Evolutionary conservation across 2,329 filamentous ascomycete genomes (phyloP).

Genomic region (Harringtonia lauricola): DNA sequence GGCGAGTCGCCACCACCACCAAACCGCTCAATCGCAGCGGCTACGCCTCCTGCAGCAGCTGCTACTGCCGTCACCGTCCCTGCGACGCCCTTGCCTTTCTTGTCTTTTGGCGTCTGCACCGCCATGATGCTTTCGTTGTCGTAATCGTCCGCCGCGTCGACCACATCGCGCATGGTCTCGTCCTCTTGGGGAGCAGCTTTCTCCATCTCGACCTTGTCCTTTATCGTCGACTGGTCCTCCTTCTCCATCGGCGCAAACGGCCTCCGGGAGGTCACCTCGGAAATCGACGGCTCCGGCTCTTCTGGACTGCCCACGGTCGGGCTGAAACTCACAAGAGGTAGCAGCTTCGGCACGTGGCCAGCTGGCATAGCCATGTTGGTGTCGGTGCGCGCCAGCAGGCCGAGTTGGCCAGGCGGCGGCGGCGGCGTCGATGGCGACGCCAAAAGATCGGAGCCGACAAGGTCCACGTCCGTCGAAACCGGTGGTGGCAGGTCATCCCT

Average conservation of each 20-base stretch:
- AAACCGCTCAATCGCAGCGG: background rate
- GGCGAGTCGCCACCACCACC: background rate
- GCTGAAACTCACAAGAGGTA: conserved; percentile 15
- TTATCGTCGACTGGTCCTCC: background rate
- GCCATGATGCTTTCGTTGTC: too few relatives aligned
- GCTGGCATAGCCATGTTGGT: conserved; percentile 17
- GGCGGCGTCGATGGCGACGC: conserved; percentile 4
- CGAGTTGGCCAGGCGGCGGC: conserved; percentile 11
- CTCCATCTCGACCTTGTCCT: conserved; percentile 7
- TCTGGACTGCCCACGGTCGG: conserved; percentile 6
- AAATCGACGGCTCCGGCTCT: background rate
- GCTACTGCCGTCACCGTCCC: background rate
- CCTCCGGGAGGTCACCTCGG: background rate
- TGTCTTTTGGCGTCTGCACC: background rate
- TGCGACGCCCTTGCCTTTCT: conserved; percentile 1
- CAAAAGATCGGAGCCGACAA: background rate
- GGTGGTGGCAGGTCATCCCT: background rate
- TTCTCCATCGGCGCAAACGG: too few relatives aligned
- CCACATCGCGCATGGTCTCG: too few relatives aligned
- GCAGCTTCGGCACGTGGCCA: conserved; percentile 20
- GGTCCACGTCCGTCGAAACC: background rate
- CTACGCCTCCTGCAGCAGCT: background rate
- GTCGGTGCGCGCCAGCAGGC: conserved; percentile 15
- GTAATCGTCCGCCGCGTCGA: too few relatives aligned
- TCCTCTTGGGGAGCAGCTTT: too few relatives aligned